phyloP scores from a whole-genome alignment of 345 rosid genomes.

The Pseudoturritis turrita region DNA sequence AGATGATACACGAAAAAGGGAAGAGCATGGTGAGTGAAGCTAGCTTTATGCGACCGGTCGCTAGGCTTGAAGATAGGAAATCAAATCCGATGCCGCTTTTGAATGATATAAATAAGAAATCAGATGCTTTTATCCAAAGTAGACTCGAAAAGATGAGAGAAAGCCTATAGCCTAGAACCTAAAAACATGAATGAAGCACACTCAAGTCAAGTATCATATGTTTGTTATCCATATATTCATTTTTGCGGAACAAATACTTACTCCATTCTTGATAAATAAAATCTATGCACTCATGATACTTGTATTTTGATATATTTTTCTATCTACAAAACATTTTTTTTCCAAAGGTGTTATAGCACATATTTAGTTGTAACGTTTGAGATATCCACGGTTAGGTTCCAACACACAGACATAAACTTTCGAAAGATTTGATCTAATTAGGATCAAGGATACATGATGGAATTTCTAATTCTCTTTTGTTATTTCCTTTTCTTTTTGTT shows the following conservation, averaged over 20 bases:
- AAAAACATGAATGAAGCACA: background rate
- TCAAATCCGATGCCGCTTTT: slow-evolving; percentile 10
- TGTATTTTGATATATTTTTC: background rate
- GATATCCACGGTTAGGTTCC: no score
- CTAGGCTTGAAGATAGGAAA: background rate
- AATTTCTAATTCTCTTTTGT: no score
- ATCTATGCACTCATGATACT: background rate
- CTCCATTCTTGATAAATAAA: background rate
- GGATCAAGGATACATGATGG: no score
- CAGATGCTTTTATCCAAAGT: slow-evolving; percentile 25
- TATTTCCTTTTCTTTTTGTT: no score
- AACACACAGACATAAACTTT: no score
- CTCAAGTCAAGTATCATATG: background rate
- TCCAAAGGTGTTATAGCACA: no score
- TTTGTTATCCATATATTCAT: background rate
- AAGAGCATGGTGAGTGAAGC: slow-evolving; percentile 4
- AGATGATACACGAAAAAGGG: background rate
- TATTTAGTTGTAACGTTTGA: background rate
- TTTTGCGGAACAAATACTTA: background rate
- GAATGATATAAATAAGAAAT: slow-evolving; percentile 16
- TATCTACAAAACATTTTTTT: background rate
- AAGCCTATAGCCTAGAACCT: background rate
- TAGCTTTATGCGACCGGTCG: background rate
- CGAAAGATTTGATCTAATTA: no score
- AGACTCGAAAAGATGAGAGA: slow-evolving; percentile 29